Conservation (phyloP, 2,329 filamentous ascomycete species). For the Penicillium nordicum region DNA sequence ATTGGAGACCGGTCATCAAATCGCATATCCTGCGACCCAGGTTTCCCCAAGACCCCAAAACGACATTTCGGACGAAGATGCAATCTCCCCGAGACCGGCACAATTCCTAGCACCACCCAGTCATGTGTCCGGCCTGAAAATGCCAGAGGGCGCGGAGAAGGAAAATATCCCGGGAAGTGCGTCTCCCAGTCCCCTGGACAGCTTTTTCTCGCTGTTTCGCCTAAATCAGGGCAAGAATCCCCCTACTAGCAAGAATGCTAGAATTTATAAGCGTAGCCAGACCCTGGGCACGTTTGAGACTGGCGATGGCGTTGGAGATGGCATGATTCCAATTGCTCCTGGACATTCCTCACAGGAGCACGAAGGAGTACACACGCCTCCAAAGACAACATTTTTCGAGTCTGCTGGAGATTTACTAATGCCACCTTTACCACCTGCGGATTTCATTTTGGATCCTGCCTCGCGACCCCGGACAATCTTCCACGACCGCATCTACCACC, state of each 20-base stretch:
- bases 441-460: conserved; percentile 80
- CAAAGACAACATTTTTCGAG: conserved; percentile 90
- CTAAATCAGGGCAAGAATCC: conserved; percentile 53
- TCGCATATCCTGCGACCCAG: conserved; percentile 11
- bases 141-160: conserved; percentile 8
- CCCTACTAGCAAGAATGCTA: conserved; percentile 47
- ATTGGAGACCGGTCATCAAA: background rate
- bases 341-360: conserved; percentile 52
- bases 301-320: conserved; percentile 6
- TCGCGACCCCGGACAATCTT: conserved; percentile 86
- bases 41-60: conserved; percentile 13
- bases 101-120: conserved; percentile 23
- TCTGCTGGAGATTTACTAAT: conserved; percentile 89
- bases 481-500: conserved; percentile 93
- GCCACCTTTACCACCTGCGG: conserved; percentile 75
- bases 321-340: conserved; percentile 38
- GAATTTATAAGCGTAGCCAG: conserved; percentile 74
- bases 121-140: conserved; percentile 8
- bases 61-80: conserved; percentile 1
- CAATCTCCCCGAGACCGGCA: conserved; percentile 14
- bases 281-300: conserved; percentile 52
- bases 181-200: conserved; percentile 54
- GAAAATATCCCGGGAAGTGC: conserved; percentile 23
- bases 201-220: conserved; percentile 72
- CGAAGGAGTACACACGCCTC: conserved; percentile 63